phyloP scores from a whole-genome alignment of 345 rosid genomes.

The Corymbia maculata region DNA sequence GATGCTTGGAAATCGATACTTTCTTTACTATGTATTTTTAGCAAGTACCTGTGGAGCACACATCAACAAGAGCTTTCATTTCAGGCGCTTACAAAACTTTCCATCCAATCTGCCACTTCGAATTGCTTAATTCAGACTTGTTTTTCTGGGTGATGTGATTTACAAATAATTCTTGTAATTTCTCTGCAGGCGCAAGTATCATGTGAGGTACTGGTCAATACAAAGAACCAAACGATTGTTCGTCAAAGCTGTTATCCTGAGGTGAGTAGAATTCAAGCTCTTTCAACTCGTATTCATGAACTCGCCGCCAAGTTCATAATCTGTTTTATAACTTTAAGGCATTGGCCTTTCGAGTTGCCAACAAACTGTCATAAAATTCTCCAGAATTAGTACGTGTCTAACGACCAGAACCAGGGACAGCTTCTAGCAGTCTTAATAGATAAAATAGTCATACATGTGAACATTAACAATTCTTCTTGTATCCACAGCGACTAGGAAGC shows the following conservation, averaged over 20 bases:
- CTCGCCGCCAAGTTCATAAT: background rate
- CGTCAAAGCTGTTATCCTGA: slow-evolving; percentile 26
- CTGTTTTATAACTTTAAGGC: background rate
- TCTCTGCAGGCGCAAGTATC: slow-evolving; percentile 19
- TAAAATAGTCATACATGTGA: background rate
- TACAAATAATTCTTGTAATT: background rate
- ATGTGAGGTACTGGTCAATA: slow-evolving; percentile 32
- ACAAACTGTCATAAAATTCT: background rate
- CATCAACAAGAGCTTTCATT: background rate
- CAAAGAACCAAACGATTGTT: slow-evolving; percentile 20
- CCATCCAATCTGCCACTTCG: background rate
- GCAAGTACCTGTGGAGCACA: background rate
- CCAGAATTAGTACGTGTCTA: background rate
- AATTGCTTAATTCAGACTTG: background rate
- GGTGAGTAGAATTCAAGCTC: slow-evolving; percentile 18
- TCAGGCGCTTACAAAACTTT: background rate
- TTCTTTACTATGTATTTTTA: background rate
- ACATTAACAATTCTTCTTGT: background rate
- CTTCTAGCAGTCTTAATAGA: background rate
- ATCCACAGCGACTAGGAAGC: background rate
- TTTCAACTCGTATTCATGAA: background rate
- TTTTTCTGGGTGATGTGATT: background rate
- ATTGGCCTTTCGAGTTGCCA: background rate
- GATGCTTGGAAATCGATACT: background rate
- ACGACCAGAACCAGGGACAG: background rate